Evolutionary conservation across 2,329 filamentous ascomycete genomes (phyloP).

Genomic region (Cladophialophora psammophila): DNA sequence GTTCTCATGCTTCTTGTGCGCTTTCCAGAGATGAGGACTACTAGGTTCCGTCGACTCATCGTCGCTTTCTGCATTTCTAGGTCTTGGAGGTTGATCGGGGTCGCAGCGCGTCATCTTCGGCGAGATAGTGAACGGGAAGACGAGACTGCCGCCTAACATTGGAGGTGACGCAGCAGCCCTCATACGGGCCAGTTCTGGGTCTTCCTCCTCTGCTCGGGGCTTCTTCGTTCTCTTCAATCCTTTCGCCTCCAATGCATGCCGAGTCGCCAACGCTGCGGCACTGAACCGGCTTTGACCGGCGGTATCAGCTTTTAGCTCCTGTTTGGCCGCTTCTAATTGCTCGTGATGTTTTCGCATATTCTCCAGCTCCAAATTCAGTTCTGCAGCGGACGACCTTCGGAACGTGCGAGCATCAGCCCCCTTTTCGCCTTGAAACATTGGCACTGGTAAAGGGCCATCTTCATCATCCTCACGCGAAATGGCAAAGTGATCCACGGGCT

Average conservation of each 20-base stretch:
- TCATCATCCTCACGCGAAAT: slow-evolving; percentile 47
- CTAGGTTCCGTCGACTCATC: slow-evolving; percentile 61
- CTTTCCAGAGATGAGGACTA: slow-evolving; percentile 41
- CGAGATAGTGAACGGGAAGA: slow-evolving; percentile 81
- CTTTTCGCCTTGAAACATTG: slow-evolving; percentile 41
- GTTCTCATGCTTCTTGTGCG: slow-evolving; percentile 40
- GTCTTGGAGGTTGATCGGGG: slow-evolving; percentile 68
- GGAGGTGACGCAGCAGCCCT: slow-evolving; percentile 73
- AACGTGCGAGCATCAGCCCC: slow-evolving; percentile 45
- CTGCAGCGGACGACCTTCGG: slow-evolving; percentile 53
- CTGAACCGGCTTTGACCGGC: slow-evolving; percentile 46
- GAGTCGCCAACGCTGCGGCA: slow-evolving; percentile 43
- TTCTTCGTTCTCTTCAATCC: slow-evolving; percentile 33
- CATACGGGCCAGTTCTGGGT: slow-evolving; percentile 58
- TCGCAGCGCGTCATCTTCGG: slow-evolving; percentile 86
- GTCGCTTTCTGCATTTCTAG: slow-evolving; percentile 59
- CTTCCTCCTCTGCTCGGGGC: slow-evolving; percentile 37
- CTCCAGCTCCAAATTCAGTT: slow-evolving; percentile 74
- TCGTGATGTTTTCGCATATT: slow-evolving; percentile 82
- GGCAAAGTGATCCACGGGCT: slow-evolving; percentile 57
- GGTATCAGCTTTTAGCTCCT: slow-evolving; percentile 49
- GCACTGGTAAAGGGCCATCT: slow-evolving; percentile 42
- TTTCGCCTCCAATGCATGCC: slow-evolving; percentile 37
- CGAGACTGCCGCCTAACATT: slow-evolving; percentile 84
- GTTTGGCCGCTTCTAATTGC: slow-evolving; percentile 62